These are phyloP conservation scores for Corylus avellana DNA, from an alignment of 306 rosid species.

Conservation along the genomic window DNA sequence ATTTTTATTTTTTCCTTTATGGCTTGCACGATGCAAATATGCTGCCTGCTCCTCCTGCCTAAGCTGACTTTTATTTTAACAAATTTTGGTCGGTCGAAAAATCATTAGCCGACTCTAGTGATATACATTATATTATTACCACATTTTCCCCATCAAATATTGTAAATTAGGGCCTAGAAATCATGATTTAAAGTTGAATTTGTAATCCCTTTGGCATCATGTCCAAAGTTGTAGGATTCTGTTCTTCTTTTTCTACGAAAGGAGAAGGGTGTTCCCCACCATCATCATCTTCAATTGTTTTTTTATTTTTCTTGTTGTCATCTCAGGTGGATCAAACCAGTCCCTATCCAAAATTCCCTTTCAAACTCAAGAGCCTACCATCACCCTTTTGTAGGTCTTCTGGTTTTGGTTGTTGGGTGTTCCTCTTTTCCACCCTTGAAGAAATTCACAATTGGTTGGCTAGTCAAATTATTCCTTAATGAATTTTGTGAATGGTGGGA, in stretches of 20 bases:
- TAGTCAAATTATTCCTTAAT: slow-evolving; percentile 39
- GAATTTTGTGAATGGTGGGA: slow-evolving; percentile 43
- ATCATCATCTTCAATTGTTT: neutral
- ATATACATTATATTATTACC: neutral
- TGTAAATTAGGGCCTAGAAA: neutral
- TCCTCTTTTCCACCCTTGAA: slow-evolving; percentile 2
- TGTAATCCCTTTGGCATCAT: neutral
- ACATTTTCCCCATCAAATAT: neutral
- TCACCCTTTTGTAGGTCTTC: slow-evolving; percentile 16
- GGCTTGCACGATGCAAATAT: slow-evolving; percentile 8
- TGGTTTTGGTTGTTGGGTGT: slow-evolving; percentile 27
- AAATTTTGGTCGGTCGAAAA: neutral
- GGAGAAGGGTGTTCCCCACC: slow-evolving; percentile 13
- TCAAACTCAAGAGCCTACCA: slow-evolving; percentile 17
- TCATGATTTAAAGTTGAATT: slow-evolving; percentile 1
- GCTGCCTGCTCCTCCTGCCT: slow-evolving; percentile 1
- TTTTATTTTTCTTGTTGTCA: slow-evolving; percentile 16
- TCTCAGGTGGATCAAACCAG: slow-evolving; percentile 15
- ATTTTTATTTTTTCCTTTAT: neutral
- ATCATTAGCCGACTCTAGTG: neutral
- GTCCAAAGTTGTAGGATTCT: slow-evolving; percentile 16
- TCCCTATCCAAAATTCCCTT: slow-evolving; percentile 14
- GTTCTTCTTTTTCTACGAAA: neutral
- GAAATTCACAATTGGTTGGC: slow-evolving; percentile 22
- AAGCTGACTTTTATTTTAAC: slow-evolving; percentile 6